phyloP scores from a whole-genome alignment of 2,329 filamentous ascomycete species.

The Ceratocystis ficicola region DNA sequence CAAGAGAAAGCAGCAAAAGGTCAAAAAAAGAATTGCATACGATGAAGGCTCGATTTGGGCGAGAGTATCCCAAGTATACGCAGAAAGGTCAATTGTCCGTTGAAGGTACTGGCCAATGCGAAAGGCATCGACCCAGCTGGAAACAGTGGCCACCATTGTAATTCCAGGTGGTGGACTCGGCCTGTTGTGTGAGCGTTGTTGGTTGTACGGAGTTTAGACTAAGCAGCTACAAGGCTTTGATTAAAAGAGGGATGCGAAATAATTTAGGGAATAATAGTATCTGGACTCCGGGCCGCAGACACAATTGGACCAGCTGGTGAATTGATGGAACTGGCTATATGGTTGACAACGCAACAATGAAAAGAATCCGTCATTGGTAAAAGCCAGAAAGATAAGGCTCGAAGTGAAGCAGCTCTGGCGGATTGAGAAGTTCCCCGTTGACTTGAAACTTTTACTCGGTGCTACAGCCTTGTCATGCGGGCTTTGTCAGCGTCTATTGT shows the following conservation, averaged over 20 bases:
- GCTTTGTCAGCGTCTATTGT: conserved; percentile 4
- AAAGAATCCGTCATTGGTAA: not conserved
- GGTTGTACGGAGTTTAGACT: no score
- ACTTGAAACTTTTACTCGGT: not conserved
- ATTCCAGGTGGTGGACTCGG: not conserved
- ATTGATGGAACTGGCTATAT: not conserved
- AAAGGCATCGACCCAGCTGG: conserved; percentile 13
- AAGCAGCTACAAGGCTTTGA: not conserved
- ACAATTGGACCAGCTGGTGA: not conserved
- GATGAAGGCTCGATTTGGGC: conserved; percentile 28
- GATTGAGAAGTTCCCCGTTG: not conserved
- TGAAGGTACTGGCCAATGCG: conserved; percentile 20
- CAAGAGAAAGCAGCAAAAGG: conserved; percentile 40
- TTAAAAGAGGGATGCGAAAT: not conserved
- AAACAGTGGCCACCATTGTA: not conserved
- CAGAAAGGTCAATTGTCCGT: conserved; percentile 14
- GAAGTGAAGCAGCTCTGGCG: not conserved
- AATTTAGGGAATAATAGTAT: not conserved
- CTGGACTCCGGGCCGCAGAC: conserved; percentile 12
- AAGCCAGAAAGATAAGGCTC: not conserved
- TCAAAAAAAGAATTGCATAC: conserved; percentile 34
- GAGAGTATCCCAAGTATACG: conserved; percentile 23
- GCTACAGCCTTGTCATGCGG: not conserved
- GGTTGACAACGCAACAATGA: not conserved
- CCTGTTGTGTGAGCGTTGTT: no score